Percentiles rank a stretch among this genome's conserved stretches.
Conservation (phyloP, 192 early-diverging fungal genomes). For the Rhizophagus prolifer region DNA sequence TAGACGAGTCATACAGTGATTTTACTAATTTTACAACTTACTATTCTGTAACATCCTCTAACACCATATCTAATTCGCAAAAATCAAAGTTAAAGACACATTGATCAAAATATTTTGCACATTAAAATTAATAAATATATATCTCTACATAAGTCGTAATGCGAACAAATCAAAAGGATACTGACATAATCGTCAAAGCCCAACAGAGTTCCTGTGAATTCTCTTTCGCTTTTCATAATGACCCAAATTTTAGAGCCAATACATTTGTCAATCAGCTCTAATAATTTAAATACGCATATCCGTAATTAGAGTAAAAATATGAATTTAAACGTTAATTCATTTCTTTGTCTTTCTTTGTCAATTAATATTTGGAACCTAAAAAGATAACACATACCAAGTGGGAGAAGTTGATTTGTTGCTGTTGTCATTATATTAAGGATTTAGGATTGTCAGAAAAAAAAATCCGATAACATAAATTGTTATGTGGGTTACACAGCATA, state of each 20-base stretch:
- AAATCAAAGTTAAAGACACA: not conserved
- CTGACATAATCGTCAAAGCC: slow-evolving; percentile 99
- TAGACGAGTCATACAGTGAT: not conserved
- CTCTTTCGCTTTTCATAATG: slow-evolving; percentile 95
- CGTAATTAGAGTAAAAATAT: not conserved
- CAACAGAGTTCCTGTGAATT: slow-evolving; percentile 92
- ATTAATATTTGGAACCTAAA: not conserved
- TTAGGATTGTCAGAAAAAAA: not conserved
- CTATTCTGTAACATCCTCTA: slow-evolving; percentile 96
- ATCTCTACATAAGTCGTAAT: not conserved
- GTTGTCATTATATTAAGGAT: not conserved
- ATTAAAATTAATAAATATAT: not conserved
- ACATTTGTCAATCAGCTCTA: slow-evolving; percentile 98
- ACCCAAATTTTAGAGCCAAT: slow-evolving; percentile 98
- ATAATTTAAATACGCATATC: not conserved
- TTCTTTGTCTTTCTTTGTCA: too few relatives aligned
- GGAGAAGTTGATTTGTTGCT: slow-evolving; percentile 13
- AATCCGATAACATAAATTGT: too few relatives aligned
- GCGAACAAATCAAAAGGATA: slow-evolving; percentile 36
- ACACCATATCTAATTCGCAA: slow-evolving; percentile 78
- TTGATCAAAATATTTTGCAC: not conserved
- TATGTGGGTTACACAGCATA: too few relatives aligned
- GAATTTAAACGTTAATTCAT: not conserved
- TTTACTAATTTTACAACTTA: slow-evolving; percentile 44
- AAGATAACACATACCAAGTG: not conserved